These are phyloP conservation scores for Bryoglossum gracile DNA, from an alignment of 495 filamentous ascomycete genomes.

Conservation along the genomic window DNA sequence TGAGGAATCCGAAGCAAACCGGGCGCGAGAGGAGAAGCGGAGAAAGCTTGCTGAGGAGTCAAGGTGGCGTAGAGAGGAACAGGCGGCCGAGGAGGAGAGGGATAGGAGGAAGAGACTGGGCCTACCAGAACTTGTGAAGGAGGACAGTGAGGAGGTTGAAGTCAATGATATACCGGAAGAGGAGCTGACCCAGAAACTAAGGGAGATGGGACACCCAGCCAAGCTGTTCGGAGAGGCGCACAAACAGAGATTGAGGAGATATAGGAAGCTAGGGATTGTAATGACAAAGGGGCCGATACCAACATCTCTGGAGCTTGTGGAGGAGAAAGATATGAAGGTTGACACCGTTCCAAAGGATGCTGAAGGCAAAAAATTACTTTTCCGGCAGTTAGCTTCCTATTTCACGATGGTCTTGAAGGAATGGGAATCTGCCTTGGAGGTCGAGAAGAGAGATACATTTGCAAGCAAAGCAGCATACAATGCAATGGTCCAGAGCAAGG, in stretches of 20 bases:
- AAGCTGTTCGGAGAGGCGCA: slow-evolving; percentile 81
- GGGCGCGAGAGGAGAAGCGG: slow-evolving; percentile 71
- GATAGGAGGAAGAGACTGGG: slow-evolving; percentile 47
- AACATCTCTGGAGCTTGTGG: slow-evolving; percentile 66
- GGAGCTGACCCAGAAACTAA: slow-evolving; percentile 58
- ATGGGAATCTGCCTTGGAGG: slow-evolving; percentile 74
- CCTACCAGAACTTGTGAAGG: slow-evolving; percentile 59
- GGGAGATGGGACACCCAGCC: slow-evolving; percentile 64
- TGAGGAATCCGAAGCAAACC: slow-evolving; percentile 62
- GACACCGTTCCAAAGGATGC: slow-evolving; percentile 51
- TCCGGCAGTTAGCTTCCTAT: slow-evolving; percentile 82
- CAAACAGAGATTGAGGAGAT: slow-evolving; percentile 56
- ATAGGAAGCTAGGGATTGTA: slow-evolving; percentile 46
- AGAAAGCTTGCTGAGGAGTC: slow-evolving; percentile 75
- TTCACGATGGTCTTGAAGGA: slow-evolving; percentile 88
- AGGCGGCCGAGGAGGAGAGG: slow-evolving; percentile 51
- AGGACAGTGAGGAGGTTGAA: slow-evolving; percentile 34
- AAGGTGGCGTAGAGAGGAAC: slow-evolving; percentile 57
- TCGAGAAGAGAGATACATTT: slow-evolving; percentile 60
- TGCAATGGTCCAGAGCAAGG: slow-evolving; percentile 72
- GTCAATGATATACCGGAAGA: slow-evolving; percentile 67
- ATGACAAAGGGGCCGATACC: slow-evolving; percentile 48
- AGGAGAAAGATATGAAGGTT: slow-evolving; percentile 84
- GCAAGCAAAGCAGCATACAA: slow-evolving; percentile 68
- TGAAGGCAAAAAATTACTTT: slow-evolving; percentile 56